phyloP scores from a whole-genome alignment of 352 stramenopile genomes.

The Phytophthora agathidicida region DNA sequence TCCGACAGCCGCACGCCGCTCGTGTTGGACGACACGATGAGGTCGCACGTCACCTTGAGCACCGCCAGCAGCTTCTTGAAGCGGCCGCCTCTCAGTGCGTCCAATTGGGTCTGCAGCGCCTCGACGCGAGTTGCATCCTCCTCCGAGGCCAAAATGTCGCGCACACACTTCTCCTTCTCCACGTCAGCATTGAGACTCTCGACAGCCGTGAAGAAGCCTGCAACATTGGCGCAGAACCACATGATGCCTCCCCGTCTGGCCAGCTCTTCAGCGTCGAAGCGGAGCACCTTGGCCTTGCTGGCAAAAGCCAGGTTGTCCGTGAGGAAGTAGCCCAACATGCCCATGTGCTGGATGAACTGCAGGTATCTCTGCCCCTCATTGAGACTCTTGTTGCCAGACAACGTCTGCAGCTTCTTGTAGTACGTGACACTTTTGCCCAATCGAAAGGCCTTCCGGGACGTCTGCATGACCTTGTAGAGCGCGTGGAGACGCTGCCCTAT shows the following conservation, averaged over 20 bases:
- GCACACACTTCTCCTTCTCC: conserved; percentile 82
- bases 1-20: conserved; percentile 76
- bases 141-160: conserved; percentile 73
- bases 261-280: conserved; percentile 69
- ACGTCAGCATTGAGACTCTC: conserved; percentile 78
- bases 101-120: conserved; percentile 62
- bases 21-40: conserved; percentile 89
- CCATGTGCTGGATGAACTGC: conserved; percentile 79
- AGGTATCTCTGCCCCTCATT: conserved; percentile 60
- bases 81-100: conserved; percentile 58
- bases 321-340: conserved; percentile 87
- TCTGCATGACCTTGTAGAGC: conserved; percentile 84
- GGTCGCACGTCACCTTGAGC: conserved; percentile 85
- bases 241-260: conserved; percentile 72
- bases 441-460: conserved; percentile 86
- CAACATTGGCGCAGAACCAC: conserved; percentile 87
- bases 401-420: conserved; percentile 74
- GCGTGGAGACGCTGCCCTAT: conserved; percentile 73
- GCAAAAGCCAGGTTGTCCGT: conserved; percentile 90
- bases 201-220: conserved; percentile 75
- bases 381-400: conserved; percentile 64
- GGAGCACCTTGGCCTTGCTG: conserved; percentile 77
- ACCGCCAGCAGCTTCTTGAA: conserved; percentile 86
- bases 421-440: conserved; percentile 85
- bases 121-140: conserved; percentile 63